Evolutionary conservation across 2,329 filamentous ascomycete species (phyloP), one percentile per base, ranked within the genome.

Genomic region (Aureobasidium mangrovei): DNA sequence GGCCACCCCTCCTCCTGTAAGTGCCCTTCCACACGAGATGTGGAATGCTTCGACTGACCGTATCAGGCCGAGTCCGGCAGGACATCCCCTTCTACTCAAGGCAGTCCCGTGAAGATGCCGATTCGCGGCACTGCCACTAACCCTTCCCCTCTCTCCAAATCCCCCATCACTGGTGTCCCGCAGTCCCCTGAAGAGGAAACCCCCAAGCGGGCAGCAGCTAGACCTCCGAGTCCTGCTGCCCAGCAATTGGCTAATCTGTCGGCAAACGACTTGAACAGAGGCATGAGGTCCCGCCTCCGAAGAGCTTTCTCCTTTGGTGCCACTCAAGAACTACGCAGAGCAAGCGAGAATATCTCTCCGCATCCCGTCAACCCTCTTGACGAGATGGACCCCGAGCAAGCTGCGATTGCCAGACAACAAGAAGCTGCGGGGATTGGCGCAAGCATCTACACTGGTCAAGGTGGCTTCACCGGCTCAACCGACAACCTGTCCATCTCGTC

Each of bases 231-330:
- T 61, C 83, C 87, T 44, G 91, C 91, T 24, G 85, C 87, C 10
- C 85, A 89, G 68, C 89, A 94, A 55, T 79, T 97, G 38, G 83
- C 87, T 43, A 89, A 91, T n/a, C 77, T 97, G 54, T 91, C 85
- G 57, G 86, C 91, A 61, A 91, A 87, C 66, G 88, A 88, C 53
- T 75, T 76, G 29, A 86, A 82, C 66, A 79, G 84, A 60, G 90
- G 89, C 67, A 89, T 84, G 72, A 96, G 96, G 72, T 91, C 87
- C 18, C 80, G 91, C 60, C 76, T 98, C 57, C 83, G 93, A 54
- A 81, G 93, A 62, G 93, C 93, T 0, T 95, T 98, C 64, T 98
- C 93, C 0, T 98, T 98, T 70, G 91, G 93, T 47, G 97, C 91
- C 67, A 88, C 91, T 40, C 88, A 91, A 7, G 93, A 98, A 66